phyloP scores from a whole-genome alignment of 148 eudicot genomes.

The Heliamphora exappendiculata region DNA sequence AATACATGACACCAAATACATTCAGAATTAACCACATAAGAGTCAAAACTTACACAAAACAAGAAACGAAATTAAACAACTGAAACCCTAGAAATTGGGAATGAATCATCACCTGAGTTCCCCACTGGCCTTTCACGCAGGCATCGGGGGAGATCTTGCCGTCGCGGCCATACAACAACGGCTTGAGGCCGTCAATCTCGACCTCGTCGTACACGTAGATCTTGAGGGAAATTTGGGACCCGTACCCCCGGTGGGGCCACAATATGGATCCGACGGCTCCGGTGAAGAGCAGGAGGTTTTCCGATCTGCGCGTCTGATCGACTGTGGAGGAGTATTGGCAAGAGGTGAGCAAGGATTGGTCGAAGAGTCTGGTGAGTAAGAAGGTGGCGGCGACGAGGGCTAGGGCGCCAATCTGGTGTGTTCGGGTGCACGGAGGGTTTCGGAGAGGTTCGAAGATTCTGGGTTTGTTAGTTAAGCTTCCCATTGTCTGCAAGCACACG shows the following conservation, averaged over 20 bases:
- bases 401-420: conserved; percentile 81
- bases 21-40: too few species aligned
- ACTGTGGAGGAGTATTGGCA: conserved; percentile 1
- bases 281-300: conserved; percentile 10
- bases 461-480: conserved; percentile 29
- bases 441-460: conserved; percentile 16
- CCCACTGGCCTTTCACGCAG: conserved; percentile 92
- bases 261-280: conserved; percentile 17
- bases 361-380: conserved; percentile 69
- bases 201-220: conserved; percentile 75
- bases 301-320: conserved; percentile 5
- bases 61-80: background rate
- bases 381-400: conserved; percentile 55
- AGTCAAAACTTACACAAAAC: background rate
- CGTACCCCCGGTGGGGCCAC: conserved; percentile 58
- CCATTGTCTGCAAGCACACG: conserved; percentile 30
- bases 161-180: conserved; percentile 74
- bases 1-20: too few species aligned
- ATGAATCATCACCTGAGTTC: conserved; percentile 61
- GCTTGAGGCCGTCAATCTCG: conserved; percentile 66
- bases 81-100: background rate
- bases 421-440: conserved; percentile 52
- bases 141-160: conserved; percentile 42
- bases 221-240: conserved; percentile 50
- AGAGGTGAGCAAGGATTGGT: conserved; percentile 23